phyloP scores from a whole-genome alignment of 139 green algal genomes.

The Auxenochlorella protothecoides region DNA sequence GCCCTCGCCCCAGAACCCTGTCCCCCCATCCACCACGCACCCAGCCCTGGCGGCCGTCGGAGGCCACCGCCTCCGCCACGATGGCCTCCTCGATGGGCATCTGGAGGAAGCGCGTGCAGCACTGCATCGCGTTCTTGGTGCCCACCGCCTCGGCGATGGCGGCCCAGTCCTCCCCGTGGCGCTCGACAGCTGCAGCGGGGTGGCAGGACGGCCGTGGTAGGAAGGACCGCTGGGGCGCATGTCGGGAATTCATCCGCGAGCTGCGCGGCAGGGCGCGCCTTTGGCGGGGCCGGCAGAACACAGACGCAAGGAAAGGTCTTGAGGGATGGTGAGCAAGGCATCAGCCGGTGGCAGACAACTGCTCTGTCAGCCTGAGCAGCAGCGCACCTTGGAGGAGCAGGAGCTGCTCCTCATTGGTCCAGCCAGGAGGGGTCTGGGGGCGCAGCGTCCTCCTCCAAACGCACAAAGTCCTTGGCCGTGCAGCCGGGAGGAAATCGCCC shows the following conservation, averaged over 20 bases:
- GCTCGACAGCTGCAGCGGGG: slow-evolving; percentile 70
- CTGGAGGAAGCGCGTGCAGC: slow-evolving; percentile 77
- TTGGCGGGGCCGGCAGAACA: too few species aligned
- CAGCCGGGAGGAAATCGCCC: slow-evolving; percentile 64
- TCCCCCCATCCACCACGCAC: neutral
- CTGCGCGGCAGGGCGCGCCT: too few species aligned
- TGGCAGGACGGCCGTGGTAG: slow-evolving; percentile 2
- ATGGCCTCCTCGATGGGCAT: slow-evolving; percentile 86
- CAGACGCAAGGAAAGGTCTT: too few species aligned
- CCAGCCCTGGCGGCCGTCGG: neutral
- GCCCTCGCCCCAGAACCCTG: neutral
- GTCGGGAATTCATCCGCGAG: too few species aligned
- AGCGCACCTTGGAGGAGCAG: slow-evolving; percentile 48
- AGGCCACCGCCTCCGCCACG: neutral
- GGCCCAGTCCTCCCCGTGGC: slow-evolving; percentile 75
- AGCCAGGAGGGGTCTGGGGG: slow-evolving; percentile 21
- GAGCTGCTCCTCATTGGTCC: slow-evolving; percentile 63
- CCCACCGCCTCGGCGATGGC: slow-evolving; percentile 79
- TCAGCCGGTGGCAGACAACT: too few species aligned
- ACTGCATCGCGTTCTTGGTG: slow-evolving; percentile 65
- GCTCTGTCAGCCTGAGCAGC: neutral
- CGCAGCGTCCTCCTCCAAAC: slow-evolving; percentile 35
- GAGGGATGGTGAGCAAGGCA: too few species aligned
- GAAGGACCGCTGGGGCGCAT: too few species aligned
- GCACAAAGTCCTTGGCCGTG: slow-evolving; percentile 75